Percentiles rank a stretch among this genome's conserved stretches.
phyloP scores from a whole-genome alignment of 1,139 yeast genomes.

The Starmera stellimalicola region DNA sequence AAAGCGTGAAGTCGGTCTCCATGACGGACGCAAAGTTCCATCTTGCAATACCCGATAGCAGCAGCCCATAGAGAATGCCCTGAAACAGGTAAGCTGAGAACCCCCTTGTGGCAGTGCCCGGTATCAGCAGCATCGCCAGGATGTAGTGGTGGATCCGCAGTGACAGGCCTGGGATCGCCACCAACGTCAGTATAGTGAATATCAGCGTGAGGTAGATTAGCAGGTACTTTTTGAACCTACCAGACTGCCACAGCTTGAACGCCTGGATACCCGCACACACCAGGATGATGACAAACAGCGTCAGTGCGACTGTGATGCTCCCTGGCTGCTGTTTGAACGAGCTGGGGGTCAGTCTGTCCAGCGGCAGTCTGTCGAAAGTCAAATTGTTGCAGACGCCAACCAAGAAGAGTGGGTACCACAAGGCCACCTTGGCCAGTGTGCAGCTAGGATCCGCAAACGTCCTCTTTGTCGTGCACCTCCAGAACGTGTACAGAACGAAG shows the following conservation, averaged over 20 bases:
- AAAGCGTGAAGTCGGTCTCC: slow-evolving; percentile 61
- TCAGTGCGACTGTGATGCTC: slow-evolving; percentile 54
- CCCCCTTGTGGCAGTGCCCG: slow-evolving; percentile 82
- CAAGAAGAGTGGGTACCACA: slow-evolving; percentile 84
- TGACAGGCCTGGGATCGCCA: slow-evolving; percentile 57
- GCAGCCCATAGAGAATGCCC: slow-evolving; percentile 74
- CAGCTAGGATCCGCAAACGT: slow-evolving; percentile 29
- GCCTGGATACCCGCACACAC: slow-evolving; percentile 66
- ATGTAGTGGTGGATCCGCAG: slow-evolving; percentile 86
- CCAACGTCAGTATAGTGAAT: slow-evolving; percentile 35
- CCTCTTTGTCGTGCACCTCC: slow-evolving; percentile 43
- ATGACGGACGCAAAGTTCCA: slow-evolving; percentile 93
- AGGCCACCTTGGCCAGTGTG: slow-evolving; percentile 42
- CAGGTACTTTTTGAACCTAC: slow-evolving; percentile 53
- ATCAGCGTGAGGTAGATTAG: slow-evolving; percentile 41
- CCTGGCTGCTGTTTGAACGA: slow-evolving; percentile 75
- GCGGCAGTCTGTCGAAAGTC: slow-evolving; percentile 81
- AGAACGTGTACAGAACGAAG: slow-evolving; percentile 64
- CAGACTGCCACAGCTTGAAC: slow-evolving; percentile 69
- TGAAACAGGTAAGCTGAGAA: slow-evolving; percentile 63
- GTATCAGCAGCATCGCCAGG: slow-evolving; percentile 65
- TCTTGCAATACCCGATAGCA: slow-evolving; percentile 76
- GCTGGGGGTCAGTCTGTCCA: slow-evolving; percentile 65
- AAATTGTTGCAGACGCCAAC: slow-evolving; percentile 76
- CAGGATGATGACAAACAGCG: slow-evolving; percentile 36